A percentile compares a stretch with the other conserved stretches of the same genome.
Conservation (phyloP, 192 early-diverging fungal species). For the Coemansia erecta region DNA sequence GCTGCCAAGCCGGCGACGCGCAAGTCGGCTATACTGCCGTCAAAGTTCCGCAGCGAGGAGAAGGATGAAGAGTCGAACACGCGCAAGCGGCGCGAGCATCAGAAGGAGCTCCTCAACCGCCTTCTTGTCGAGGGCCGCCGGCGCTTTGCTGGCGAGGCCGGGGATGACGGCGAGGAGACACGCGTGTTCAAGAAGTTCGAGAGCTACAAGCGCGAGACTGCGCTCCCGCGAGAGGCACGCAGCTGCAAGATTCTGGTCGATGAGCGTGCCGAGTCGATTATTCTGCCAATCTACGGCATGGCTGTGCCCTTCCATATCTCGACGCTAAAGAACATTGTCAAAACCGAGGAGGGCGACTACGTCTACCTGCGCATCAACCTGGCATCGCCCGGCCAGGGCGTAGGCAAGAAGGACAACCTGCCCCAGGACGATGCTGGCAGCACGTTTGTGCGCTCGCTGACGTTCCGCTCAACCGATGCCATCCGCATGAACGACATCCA, state of each 20-base stretch:
- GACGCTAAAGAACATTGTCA: conserved; percentile 90
- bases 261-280: conserved; percentile 77
- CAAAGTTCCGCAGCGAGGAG: conserved; percentile 79
- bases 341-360: conserved; percentile 90
- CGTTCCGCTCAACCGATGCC: conserved; percentile 85
- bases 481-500: conserved; percentile 80
- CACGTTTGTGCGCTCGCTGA: conserved; percentile 90
- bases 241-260: conserved; percentile 88
- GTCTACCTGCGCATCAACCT: conserved; percentile 93
- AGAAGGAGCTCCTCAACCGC: conserved; percentile 77
- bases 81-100: conserved; percentile 78
- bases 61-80: conserved; percentile 76
- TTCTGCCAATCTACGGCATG: conserved; percentile 93
- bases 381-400: conserved; percentile 88
- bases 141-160: conserved; percentile 67
- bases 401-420: conserved; percentile 85
- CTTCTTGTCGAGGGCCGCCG: conserved; percentile 78
- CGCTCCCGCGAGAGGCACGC: conserved; percentile 78
- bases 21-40: conserved; percentile 68
- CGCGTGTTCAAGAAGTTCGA: conserved; percentile 86
- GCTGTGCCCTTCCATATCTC: conserved; percentile 98
- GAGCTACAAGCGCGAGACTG: conserved; percentile 89
- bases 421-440: conserved; percentile 84
- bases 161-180: conserved; percentile 64
- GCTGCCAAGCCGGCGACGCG: conserved; percentile 33